phyloP scores from a whole-genome alignment of 2,329 filamentous ascomycete species.

The Claviceps sp. region DNA sequence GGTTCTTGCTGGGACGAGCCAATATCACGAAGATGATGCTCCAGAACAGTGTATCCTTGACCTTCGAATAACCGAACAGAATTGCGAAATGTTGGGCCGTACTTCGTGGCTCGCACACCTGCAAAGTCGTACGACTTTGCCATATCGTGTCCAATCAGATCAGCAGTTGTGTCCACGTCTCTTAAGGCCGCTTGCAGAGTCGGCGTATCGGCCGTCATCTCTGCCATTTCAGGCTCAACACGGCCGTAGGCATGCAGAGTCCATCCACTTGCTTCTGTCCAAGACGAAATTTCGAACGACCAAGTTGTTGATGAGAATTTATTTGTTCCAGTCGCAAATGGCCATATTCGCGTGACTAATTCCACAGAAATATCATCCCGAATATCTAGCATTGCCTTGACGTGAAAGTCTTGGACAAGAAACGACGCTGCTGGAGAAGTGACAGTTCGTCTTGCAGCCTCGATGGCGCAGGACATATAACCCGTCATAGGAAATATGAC shows the following conservation, averaged over 20 bases:
- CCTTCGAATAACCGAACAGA: slow-evolving; percentile 11
- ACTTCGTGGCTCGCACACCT: slow-evolving; percentile 9
- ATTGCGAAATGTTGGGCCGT: slow-evolving; percentile 14
- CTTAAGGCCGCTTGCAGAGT: slow-evolving; percentile 6
- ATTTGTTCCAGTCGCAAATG: slow-evolving; percentile 7
- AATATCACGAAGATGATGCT: slow-evolving; percentile 12
- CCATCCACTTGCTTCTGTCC: slow-evolving; percentile 12
- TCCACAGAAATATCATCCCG: slow-evolving; percentile 15
- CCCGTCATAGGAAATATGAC: neutral
- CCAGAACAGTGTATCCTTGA: slow-evolving; percentile 11
- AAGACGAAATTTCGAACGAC: slow-evolving; percentile 12
- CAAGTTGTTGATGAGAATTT: slow-evolving; percentile 10
- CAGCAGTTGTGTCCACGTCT: slow-evolving; percentile 1
- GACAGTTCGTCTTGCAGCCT: slow-evolving; percentile 11
- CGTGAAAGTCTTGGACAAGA: slow-evolving; percentile 10
- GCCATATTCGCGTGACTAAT: slow-evolving; percentile 13
- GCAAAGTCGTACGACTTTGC: slow-evolving; percentile 1
- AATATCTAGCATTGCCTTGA: slow-evolving; percentile 12
- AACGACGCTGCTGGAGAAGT: neutral
- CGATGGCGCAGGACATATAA: slow-evolving; percentile 15
- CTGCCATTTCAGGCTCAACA: slow-evolving; percentile 9
- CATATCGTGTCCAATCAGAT: slow-evolving; percentile 4
- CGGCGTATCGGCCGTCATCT: slow-evolving; percentile 9
- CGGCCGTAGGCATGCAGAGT: slow-evolving; percentile 12
- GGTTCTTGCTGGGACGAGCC: neutral